Evolutionary conservation across 139 green algal species (phyloP), one percentile per base, ranked within the genome.

Genomic region (Micromonas commoda): DNA sequence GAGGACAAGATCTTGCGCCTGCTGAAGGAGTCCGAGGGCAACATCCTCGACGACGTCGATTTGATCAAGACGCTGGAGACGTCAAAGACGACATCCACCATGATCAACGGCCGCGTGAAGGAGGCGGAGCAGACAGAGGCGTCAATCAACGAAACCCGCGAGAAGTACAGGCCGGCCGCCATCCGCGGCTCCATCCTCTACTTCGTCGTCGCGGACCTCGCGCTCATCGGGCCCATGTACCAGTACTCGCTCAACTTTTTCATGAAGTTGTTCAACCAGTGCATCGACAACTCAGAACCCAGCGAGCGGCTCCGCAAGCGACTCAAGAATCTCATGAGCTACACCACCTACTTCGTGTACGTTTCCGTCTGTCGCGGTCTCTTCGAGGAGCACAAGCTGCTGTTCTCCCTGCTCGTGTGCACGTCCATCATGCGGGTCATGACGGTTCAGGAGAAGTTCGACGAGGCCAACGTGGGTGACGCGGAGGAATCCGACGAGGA

Each of bases 11-110:
- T 94, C 65, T 79, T 96, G 9, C 88, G 89, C 78, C 81, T 96
- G 82, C 88, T 96, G 51, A 92, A 90, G 57, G 90, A 96, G 77
- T 86, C 73, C 71, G 78, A 91, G 70, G 91, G 91, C 68, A 96
- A 94, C 82, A 96, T 96, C 70, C 86, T 96, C 74, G 91, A 96
- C 71, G 91, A 96, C 73, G 90, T 94, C 81, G 80, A 91, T 78
- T 87, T 96, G 38, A 94, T 96, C 77, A 91, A 92, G 71, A 94
- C 89, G 52, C 90, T 96, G 39, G 93, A 93, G 82, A 92, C 92
- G 79, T 91, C 86, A 33, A 96, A 96, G 79, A 81, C 89, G 21
- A 96, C 91, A 2, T 88, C 80, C 13, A 83, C 76, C 26, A 88
- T 92, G 64, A 94, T 96, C 78, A 80, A 89, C 80, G 86, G 84